Percentiles rank a stretch among this genome's conserved stretches.
These are phyloP conservation scores for Apiospora pterosperma DNA, from an alignment of 2,329 filamentous ascomycete species.

Conservation along the genomic window DNA sequence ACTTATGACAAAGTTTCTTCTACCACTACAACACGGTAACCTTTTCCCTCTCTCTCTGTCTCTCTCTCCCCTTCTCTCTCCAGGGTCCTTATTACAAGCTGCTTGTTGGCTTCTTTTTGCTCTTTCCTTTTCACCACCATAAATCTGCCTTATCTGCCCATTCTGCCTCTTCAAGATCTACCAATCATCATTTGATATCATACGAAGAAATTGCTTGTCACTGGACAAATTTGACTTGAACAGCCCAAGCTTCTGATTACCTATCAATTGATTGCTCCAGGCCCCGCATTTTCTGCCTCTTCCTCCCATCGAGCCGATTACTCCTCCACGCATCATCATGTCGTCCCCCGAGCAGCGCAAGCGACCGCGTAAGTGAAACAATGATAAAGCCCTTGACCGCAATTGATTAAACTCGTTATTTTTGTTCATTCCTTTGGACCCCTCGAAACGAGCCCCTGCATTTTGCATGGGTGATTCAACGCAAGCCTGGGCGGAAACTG, in stretches of 20 bases:
- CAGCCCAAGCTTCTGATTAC: not conserved
- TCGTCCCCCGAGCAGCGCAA: slow-evolving; percentile 20
- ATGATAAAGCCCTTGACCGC: not conserved
- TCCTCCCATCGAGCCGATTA: not conserved
- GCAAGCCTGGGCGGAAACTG: not conserved
- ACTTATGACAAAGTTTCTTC: not conserved
- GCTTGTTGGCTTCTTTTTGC: not conserved
- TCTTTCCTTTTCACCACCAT: no score
- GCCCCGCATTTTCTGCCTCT: not conserved
- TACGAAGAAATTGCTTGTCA: not conserved
- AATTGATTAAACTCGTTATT: not conserved
- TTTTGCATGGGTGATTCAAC: not conserved
- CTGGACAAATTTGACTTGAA: not conserved
- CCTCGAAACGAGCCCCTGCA: slow-evolving; percentile 1
- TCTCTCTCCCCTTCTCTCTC: not conserved
- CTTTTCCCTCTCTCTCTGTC: not conserved
- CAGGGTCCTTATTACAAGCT: not conserved
- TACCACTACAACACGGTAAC: not conserved
- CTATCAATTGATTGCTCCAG: not conserved
- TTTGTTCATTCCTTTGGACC: not conserved
- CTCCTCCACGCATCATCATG: slow-evolving; percentile 3
- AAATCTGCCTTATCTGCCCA: not conserved
- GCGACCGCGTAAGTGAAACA: slow-evolving; percentile 24
- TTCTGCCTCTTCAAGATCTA: not conserved
- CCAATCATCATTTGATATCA: not conserved